A percentile compares a stretch with the other conserved stretches of the same genome.
phyloP scores from a whole-genome alignment of 2,329 filamentous ascomycete genomes.

The Penicillium brasilianum region DNA sequence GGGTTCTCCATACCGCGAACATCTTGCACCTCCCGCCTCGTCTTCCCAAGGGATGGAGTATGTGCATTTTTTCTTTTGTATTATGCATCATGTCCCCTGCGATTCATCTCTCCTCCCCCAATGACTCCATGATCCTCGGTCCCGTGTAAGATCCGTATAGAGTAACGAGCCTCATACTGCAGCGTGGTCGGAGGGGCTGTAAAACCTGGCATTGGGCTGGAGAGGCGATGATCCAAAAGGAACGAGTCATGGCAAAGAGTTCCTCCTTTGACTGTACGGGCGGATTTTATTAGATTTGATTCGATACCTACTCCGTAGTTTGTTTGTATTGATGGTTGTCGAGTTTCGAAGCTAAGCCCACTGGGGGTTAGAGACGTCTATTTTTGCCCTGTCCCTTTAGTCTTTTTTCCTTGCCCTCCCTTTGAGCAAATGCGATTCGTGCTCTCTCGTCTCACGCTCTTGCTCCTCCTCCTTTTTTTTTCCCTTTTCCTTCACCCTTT shows the following conservation, averaged over 20 bases:
- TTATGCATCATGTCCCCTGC: conserved; percentile 5
- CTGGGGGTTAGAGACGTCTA: conserved; percentile 28
- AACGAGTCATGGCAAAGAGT: background rate
- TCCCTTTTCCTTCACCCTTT: conserved; percentile 22
- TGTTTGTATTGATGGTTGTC: conserved; percentile 1
- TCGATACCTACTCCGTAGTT: no score
- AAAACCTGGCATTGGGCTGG: background rate
- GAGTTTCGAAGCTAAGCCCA: conserved; percentile 10
- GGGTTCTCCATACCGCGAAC: conserved; percentile 12
- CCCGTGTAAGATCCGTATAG: background rate
- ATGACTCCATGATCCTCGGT: background rate
- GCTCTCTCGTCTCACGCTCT: conserved; percentile 19
- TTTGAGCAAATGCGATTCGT: conserved; percentile 17
- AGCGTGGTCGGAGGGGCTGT: background rate
- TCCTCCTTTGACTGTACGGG: no score
- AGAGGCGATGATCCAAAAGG: background rate
- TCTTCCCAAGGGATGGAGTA: conserved; percentile 25
- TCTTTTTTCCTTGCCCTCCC: background rate
- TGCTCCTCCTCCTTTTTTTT: conserved; percentile 14
- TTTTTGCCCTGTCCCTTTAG: conserved; percentile 25
- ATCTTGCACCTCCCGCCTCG: conserved; percentile 5
- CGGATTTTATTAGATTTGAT: background rate
- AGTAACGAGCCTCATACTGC: background rate
- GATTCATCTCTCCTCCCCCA: no score
- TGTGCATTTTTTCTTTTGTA: conserved; percentile 12